Conservation (phyloP, 371 early-diverging fungal genomes). For the Fennellomyces sp. region DNA sequence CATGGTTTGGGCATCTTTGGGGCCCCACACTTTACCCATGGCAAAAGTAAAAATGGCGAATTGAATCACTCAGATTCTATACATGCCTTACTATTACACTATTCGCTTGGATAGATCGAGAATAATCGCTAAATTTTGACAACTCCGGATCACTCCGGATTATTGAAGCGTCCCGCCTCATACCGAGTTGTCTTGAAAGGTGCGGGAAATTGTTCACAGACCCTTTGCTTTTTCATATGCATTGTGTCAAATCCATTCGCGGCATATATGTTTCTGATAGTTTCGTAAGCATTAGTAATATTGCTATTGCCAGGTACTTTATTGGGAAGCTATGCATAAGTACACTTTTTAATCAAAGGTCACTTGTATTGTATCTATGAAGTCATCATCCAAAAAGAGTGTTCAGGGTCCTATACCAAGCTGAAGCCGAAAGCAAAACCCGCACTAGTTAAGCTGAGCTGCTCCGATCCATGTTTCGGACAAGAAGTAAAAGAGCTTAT, state of each 20-base stretch:
- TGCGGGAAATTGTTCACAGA: slow-evolving; percentile 1
- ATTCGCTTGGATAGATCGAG: too few species aligned
- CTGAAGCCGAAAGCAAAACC: neutral
- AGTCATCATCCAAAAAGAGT: neutral
- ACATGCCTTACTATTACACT: too few species aligned
- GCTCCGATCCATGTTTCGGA: slow-evolving; percentile 1
- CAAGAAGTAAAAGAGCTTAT: neutral
- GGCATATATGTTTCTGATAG: too few species aligned
- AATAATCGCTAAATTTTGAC: too few species aligned
- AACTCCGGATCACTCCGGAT: neutral
- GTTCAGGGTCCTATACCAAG: neutral
- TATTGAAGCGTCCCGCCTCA: neutral
- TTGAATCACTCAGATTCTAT: too few species aligned
- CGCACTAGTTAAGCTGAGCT: neutral
- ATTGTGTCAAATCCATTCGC: too few species aligned
- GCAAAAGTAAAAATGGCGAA: neutral
- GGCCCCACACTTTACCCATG: neutral
- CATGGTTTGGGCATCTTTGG: slow-evolving; percentile 2
- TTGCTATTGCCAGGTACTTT: too few species aligned
- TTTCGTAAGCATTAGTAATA: too few species aligned
- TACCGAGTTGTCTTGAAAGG: slow-evolving; percentile 2
- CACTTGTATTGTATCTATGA: too few species aligned
- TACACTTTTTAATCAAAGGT: too few species aligned
- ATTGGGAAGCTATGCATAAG: too few species aligned
- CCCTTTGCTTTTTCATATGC: too few species aligned